These are phyloP conservation scores for Chalciporus sphaerocephalus DNA, from an alignment of 768 basidiomycete species.

Conservation along the genomic window DNA sequence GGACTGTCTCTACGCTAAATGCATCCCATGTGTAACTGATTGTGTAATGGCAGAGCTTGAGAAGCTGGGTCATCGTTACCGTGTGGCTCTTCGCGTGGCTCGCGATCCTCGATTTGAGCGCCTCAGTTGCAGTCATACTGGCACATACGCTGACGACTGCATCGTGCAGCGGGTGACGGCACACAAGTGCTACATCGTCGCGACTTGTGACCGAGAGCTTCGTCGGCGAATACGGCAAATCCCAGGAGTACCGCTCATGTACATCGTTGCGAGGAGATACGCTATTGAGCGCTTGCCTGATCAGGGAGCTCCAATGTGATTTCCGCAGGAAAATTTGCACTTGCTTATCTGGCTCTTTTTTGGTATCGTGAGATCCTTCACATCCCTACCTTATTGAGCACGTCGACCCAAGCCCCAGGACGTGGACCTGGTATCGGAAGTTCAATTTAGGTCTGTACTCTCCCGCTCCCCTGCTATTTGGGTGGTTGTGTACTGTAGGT, in stretches of 20 bases:
- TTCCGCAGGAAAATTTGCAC: not conserved
- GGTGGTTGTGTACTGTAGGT: not conserved
- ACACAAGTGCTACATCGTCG: slow-evolving; percentile 95
- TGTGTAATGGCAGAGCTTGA: slow-evolving; percentile 99
- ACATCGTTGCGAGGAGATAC: slow-evolving; percentile 87
- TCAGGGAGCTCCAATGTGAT: slow-evolving; percentile 72
- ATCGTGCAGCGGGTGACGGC: slow-evolving; percentile 92
- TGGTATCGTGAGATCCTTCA: slow-evolving; percentile 1
- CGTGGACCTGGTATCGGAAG: not conserved
- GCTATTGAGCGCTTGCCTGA: slow-evolving; percentile 95
- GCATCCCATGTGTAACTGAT: slow-evolving; percentile 98
- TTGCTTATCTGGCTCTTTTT: not conserved
- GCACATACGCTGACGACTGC: slow-evolving; percentile 99
- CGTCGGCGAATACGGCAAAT: slow-evolving; percentile 88
- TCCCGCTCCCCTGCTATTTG: not conserved
- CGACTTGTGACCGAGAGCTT: slow-evolving; percentile 95
- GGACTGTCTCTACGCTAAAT: slow-evolving; percentile 98
- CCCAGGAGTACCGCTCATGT: slow-evolving; percentile 94
- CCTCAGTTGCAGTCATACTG: slow-evolving; percentile 84
- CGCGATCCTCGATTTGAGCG: slow-evolving; percentile 97
- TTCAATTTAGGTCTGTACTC: not conserved
- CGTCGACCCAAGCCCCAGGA: not conserved
- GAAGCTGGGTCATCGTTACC: slow-evolving; percentile 93
- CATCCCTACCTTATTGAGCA: not conserved
- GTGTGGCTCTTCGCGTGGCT: slow-evolving; percentile 90